Evolutionary conservation across 345 rosid species (phyloP).

Genomic region (Physaria fendleri): DNA sequence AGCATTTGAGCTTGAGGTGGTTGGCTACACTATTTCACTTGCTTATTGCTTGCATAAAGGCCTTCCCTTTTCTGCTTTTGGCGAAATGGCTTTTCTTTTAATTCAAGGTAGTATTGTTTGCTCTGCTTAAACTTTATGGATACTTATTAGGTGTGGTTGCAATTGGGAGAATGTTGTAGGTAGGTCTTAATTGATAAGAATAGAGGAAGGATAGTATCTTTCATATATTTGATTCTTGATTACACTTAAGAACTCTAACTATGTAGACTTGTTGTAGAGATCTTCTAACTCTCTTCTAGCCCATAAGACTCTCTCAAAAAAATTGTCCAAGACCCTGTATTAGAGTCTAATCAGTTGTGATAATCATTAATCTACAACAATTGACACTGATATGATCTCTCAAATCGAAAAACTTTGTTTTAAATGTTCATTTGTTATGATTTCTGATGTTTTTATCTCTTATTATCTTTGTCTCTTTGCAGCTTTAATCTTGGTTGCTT

Average conservation of each 20-base stretch:
- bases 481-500: conserved; percentile 66
- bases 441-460: conserved; percentile 17
- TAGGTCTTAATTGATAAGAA: no score
- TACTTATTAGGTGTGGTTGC: no score
- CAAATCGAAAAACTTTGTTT: background rate
- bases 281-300: no score
- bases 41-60: conserved; percentile 90
- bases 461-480: conserved; percentile 31
- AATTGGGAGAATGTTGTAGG: background rate
- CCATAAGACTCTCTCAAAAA: no score
- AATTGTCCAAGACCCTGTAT: no score
- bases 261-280: no score
- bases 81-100: conserved; percentile 81
- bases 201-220: no score
- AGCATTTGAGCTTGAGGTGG: conserved; percentile 84
- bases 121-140: background rate
- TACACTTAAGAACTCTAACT: background rate
- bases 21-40: conserved; percentile 83
- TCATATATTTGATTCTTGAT: no score
- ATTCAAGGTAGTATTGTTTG: conserved; percentile 51
- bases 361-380: background rate
- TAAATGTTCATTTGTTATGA: background rate
- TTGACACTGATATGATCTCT: background rate
- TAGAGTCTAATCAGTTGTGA: no score
- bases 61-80: conserved; percentile 92